Base-by-base conservation (phyloP, 2,329 filamentous ascomycete genomes). In the Daldinia eschscholtzii region DNA sequence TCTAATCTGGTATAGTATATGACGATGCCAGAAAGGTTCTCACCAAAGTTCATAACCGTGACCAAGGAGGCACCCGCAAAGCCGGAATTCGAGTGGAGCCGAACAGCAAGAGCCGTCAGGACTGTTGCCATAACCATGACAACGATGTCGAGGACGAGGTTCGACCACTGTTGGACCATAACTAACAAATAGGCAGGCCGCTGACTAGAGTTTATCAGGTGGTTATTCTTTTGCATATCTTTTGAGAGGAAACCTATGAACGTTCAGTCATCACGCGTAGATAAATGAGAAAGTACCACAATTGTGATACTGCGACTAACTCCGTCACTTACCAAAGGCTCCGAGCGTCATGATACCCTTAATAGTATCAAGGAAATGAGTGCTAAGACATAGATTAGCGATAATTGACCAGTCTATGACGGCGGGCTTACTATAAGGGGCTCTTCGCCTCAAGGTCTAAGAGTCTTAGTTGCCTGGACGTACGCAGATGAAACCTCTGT, bases 81-180 rank as follows among this genome's bases (percentile, higher is more conserved):
- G 9, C 42, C 42, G 23, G 42, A 46, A 18, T 46, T 46, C 4
- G 42, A 46, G 42, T 46, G 42, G 10, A 46, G 42, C 20, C 42
- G 42, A 3, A 46, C 18, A 3, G 42, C 42, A 20, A 46, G 42
- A 15, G 42, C 13, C 2, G 42, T 46, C 23, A 46, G 42, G 7
- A 46, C 42, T 12, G 42, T 20, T 26, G 42, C 42, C 42, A 46
- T 46, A 20, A 26, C 42, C 42, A 46, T 46, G 20, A 46, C 42
- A 26, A 23, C 42, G 3, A 46, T 10, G 18, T 46, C 42, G 10
- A 46, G 42, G 10, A 46, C 42, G 42, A 46, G 42, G 12, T 6
- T 46, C 18, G 26, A 18, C 42, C 42, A 46, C 20, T 46, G 42
- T 26, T 46, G 42, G 42, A 46, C 42, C 42, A 46, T 46, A 4